Evolutionary conservation across 2,329 filamentous ascomycete species (phyloP), one percentile per base, ranked within the genome.

Genomic region (Didymella segeticola): DNA sequence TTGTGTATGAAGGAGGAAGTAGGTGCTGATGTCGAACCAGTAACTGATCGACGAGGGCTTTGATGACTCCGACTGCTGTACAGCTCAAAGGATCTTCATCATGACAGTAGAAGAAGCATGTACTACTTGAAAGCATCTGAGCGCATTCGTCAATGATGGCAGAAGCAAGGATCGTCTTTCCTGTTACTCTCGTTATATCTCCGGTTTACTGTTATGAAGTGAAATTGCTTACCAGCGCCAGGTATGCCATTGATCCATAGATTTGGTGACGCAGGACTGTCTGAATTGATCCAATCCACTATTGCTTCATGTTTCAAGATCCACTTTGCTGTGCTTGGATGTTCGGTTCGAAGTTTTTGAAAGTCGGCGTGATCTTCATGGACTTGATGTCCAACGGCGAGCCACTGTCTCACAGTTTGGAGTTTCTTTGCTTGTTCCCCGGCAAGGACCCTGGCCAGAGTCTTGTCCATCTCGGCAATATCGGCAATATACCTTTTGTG

Each of bases 81-180:
- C 56, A 60, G 23, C 45, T 53, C 27, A 29, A 33, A n/a, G 50
- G 47, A 14, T 59, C 63, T 19, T 58, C 56, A 27, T 64, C 47
- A 15, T 59, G 61, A 39, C 66, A 71, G 34, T 71, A 71, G 42
- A 62, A 65, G 38, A 60, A 69, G 31, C 33, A 46, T 5, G 59
- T 64, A 1, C 43, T 49, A n/a, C n/a, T n/a, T n/a, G n/a, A n/a
- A n/a, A n/a, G n/a, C n/a, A n/a, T n/a, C n/a, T n/a, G n/a, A n/a
- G n/a, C n/a, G 14, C 62, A 65, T 25, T 61, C 49, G 9, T 69
- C 66, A 5, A 69, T 56, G 6, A 70, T 56, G 3, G 57, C 50
- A 26, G 68, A 71, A 2, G 67, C 61, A 10, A 71, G 60, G 12
- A 71, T 59, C 0, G 65, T 71, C 43, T 71, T 69, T 1, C 65